Evolutionary conservation across 2,329 filamentous ascomycete species (phyloP).

Genomic region (Neurospora sp.): DNA sequence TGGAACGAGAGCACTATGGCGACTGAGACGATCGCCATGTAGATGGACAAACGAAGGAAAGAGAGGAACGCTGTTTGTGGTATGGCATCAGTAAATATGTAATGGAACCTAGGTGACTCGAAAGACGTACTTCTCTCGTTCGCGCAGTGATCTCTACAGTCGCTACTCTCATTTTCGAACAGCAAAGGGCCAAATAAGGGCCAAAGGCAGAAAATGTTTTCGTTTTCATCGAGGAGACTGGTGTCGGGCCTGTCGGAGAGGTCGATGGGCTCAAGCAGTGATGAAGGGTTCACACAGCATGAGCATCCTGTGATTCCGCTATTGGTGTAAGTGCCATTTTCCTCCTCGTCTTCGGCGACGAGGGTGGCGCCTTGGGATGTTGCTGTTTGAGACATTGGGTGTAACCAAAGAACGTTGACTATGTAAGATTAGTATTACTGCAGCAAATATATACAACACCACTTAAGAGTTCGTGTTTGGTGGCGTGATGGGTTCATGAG

Average conservation of each 20-base stretch:
- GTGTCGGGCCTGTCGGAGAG: not conserved
- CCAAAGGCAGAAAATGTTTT: constrained; percentile 43
- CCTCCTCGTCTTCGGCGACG: not conserved
- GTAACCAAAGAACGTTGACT: not conserved
- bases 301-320: not conserved
- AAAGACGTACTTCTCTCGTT: constrained; percentile 55
- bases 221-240: constrained; percentile 15
- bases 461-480: not conserved
- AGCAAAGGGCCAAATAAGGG: constrained; percentile 58
- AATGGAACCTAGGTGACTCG: not conserved
- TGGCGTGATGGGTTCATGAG: not conserved
- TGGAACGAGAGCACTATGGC: constrained; percentile 94
- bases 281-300: not conserved
- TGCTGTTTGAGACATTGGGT: not conserved
- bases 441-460: not conserved
- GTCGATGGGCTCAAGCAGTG: not conserved
- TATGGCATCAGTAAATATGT: not conserved
- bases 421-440: not conserved
- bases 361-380: not conserved
- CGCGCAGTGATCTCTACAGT: constrained; percentile 69
- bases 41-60: constrained; percentile 79
- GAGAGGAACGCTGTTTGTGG: constrained; percentile 62
- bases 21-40: constrained; percentile 81
- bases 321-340: not conserved
- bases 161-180: constrained; percentile 64